phyloP scores from a whole-genome alignment of 2,329 filamentous ascomycete species.

The Lasiodiplodia hormozganensis region DNA sequence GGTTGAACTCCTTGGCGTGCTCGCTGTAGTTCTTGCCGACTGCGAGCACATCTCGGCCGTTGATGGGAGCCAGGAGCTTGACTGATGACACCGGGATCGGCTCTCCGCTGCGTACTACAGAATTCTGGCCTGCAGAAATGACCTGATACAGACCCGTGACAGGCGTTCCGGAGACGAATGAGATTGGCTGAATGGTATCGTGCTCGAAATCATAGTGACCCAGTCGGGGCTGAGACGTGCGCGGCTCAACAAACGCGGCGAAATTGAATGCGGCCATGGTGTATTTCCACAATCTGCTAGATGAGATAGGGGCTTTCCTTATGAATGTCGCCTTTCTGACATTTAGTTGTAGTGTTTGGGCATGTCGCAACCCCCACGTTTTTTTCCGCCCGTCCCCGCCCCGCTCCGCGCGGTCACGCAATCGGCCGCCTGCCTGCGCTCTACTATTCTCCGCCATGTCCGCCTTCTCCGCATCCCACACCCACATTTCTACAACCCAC shows the following conservation, averaged over 20 bases:
- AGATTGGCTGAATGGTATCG: slow-evolving; percentile 52
- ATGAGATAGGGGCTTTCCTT: too few relatives aligned
- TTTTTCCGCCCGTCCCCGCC: not conserved
- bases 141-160: slow-evolving; percentile 59
- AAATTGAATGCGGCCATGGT: not conserved
- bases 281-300: too few relatives aligned
- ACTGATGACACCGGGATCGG: slow-evolving; percentile 44
- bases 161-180: slow-evolving; percentile 56
- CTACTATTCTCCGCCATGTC: not conserved
- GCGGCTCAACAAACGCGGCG: not conserved
- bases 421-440: too few relatives aligned
- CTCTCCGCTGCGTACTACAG: not conserved
- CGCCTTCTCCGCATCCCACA: not conserved
- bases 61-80: slow-evolving; percentile 56
- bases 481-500: not conserved
- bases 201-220: slow-evolving; percentile 51
- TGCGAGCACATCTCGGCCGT: slow-evolving; percentile 59
- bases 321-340: not conserved
- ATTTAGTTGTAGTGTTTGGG: not conserved
- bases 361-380: not conserved
- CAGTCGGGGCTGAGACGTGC: slow-evolving; percentile 39
- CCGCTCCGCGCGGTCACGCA: too few relatives aligned
- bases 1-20: slow-evolving; percentile 65
- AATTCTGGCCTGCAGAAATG: slow-evolving; percentile 53
- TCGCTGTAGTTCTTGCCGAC: slow-evolving; percentile 66